Conservation (phyloP, 495 filamentous ascomycete species). For the Lasiosphaeria hispida region DNA sequence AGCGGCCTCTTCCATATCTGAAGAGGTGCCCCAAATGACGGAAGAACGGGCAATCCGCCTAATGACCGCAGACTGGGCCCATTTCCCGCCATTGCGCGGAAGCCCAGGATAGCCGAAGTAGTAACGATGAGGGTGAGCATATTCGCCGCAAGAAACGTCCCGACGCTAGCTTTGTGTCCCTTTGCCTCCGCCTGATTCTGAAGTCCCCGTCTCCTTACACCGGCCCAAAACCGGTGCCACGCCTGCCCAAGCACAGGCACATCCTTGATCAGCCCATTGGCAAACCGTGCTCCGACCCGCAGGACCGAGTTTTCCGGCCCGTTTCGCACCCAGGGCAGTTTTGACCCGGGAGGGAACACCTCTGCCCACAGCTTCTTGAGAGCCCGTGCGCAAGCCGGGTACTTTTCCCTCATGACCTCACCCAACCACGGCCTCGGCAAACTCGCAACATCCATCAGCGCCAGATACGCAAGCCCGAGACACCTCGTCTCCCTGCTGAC, state of each 20-base stretch:
- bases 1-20: conserved; percentile 32
- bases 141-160: too few relatives aligned
- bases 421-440: conserved; percentile 71
- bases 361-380: not conserved
- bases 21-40: conserved; percentile 33
- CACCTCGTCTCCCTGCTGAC: conserved; percentile 69
- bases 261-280: conserved; percentile 23
- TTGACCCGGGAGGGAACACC: not conserved
- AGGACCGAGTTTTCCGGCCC: conserved; percentile 2
- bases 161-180: not conserved
- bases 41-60: conserved; percentile 20
- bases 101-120: too few relatives aligned
- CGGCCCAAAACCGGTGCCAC: conserved; percentile 27
- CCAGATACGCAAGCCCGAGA: conserved; percentile 72
- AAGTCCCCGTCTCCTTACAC: not conserved
- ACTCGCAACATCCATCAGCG: conserved; percentile 66
- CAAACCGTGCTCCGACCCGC: conserved; percentile 30
- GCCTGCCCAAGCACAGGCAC: conserved; percentile 21
- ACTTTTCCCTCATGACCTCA: conserved; percentile 57
- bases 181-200: conserved; percentile 1
- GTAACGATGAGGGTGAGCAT: too few relatives aligned
- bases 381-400: conserved; percentile 27
- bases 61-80: conserved; percentile 16
- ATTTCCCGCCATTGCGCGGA: too few relatives aligned
- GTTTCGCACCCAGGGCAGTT: conserved; percentile 16